Base-by-base conservation (phyloP, 2,329 filamentous ascomycete species). In the Fusarium xylarioides region DNA sequence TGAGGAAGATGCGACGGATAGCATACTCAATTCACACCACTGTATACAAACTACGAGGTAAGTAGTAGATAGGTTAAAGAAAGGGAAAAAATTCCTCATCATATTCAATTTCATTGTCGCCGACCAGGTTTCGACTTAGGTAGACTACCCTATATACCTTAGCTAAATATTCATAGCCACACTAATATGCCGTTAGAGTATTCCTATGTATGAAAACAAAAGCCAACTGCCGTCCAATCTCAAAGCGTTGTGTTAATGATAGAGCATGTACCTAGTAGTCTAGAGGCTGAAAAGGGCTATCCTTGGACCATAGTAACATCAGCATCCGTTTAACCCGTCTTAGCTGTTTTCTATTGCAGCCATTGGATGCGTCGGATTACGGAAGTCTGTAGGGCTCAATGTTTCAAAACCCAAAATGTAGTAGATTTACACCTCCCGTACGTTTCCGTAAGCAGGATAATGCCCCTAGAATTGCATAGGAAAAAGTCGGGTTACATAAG, bases 321-420 rank as follows among this genome's bases (percentile, higher is more conserved):
- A 63, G 55, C 68, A 74, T 72, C 63, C 63, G 61, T 65, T 63
- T 63, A 67, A 59, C 23, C 61, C 46, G 54, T 63, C 34, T 28
- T 18, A 38, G 50, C 50, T n/a, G 19, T 18, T 38, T 53, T 38
- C 23, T n/a, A 28, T n/a, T 40, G 23, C 19, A 28, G 19, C 34
- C 34, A 28, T 21, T 53, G 23, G 28, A 68, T 44, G 37, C 21
- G 55, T n/a, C n/a, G n/a, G n/a, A n/a, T n/a, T n/a, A n/a, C n/a
- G n/a, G n/a, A n/a, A n/a, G n/a, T n/a, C n/a, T n/a, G n/a, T n/a
- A n/a, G n/a, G n/a, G n/a, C n/a, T n/a, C n/a, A n/a, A n/a, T n/a
- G n/a, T n/a, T n/a, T n/a, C n/a, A n/a, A n/a, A n/a, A n/a, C n/a
- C n/a, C n/a, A n/a, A n/a, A n/a, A n/a, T n/a, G n/a, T n/a, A n/a